These are phyloP conservation scores for Cyclotella sp. DNA, from an alignment of 108 stramenopile species.

Conservation along the genomic window DNA sequence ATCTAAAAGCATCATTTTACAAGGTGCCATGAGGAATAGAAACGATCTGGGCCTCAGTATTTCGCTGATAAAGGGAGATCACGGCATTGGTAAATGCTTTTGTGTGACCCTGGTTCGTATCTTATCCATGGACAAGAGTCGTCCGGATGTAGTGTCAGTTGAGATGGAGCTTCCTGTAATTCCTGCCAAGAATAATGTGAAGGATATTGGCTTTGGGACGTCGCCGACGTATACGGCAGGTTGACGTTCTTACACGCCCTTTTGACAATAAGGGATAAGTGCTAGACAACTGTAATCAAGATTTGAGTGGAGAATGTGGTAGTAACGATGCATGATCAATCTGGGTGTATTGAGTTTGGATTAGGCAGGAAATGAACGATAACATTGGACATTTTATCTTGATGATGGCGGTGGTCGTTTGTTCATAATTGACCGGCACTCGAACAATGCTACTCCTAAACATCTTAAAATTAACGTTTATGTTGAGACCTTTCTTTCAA, in stretches of 20 bases:
- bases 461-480: too few relatives aligned
- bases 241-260: background rate
- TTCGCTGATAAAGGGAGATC: conserved; percentile 73
- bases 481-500: too few relatives aligned
- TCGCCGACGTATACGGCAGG: conserved; percentile 40
- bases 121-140: conserved; percentile 22
- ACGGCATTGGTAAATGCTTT: conserved; percentile 82
- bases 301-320: too few relatives aligned
- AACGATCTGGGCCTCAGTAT: conserved; percentile 77
- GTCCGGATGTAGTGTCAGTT: conserved; percentile 36
- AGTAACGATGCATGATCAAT: too few relatives aligned
- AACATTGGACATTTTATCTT: too few relatives aligned
- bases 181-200: conserved; percentile 8
- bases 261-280: too few relatives aligned
- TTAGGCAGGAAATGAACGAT: too few relatives aligned
- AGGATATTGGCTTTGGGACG: conserved; percentile 31
- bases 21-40: conserved; percentile 59
- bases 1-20: conserved; percentile 40
- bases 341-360: too few relatives aligned
- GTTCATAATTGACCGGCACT: too few relatives aligned
- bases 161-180: conserved; percentile 50
- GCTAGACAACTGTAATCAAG: too few relatives aligned
- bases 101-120: conserved; percentile 79
- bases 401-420: too few relatives aligned
- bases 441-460: too few relatives aligned